Evolutionary conservation across 345 rosid genomes (phyloP), one percentile per base, ranked within the genome.

Genomic region (Arabidopsis thaliana): DNA sequence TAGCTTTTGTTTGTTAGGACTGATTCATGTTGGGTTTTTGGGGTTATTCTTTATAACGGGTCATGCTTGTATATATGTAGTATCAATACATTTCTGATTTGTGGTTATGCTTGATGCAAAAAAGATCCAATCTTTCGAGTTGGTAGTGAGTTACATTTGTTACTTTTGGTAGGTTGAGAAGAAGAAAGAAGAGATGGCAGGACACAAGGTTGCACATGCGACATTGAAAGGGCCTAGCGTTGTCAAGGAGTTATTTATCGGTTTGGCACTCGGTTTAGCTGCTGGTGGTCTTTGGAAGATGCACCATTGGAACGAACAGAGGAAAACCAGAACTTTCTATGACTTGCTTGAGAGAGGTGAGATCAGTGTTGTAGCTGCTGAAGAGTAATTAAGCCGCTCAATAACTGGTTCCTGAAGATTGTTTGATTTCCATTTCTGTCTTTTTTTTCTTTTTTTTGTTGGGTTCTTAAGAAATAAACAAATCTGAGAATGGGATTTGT

Each of bases 161-260:
- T n/a, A n/a, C n/a, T n/a, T 50, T 64, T 55, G 49, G 38, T 74
- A 74, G 78, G 72, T 66, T 63, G 63, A 66, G 68, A 72, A 56
- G 1, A 5, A 20, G 20, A 11, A 56, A 82, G 72, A 77, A 63
- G 59, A 79, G 76, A 93, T 91, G 98, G 85, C 88, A 73, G 91
- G 82, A 45, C 84, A 81, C 69, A 89, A 80, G 80, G 72, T 91
- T 73, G 94, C 96, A 62, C 91, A 91, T 53, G 90, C 84, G 12
- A 84, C 91, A 34, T 75, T 91, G 89, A 85, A 84, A 64, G 97
- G 93, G 25, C 97, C 97, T 24, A 91, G 89, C 49, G 96, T 91
- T 42, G 69, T 89, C 37, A 89, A 85, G 90, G 97, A 91, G 82
- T 73, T 91, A 23, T 9, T 81, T 38, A 80, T 88, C 6, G 97